These are phyloP conservation scores for Picocystis sp. DNA, from an alignment of 163 green algal genomes.

Conservation along the genomic window DNA sequence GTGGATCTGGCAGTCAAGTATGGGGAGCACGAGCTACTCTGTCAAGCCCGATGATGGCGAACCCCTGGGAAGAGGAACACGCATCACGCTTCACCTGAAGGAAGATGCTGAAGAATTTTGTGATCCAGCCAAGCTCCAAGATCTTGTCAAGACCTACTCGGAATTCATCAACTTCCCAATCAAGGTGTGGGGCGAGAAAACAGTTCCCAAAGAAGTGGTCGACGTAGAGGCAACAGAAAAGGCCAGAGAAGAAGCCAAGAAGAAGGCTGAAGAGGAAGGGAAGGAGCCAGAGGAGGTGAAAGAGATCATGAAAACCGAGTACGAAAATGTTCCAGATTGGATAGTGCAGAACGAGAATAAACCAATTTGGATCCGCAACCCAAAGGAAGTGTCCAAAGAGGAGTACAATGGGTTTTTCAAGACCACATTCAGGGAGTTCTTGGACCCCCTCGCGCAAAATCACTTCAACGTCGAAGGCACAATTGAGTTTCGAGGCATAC, in stretches of 20 bases:
- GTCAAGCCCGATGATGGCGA: slow-evolving; percentile 34
- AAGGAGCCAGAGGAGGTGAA: slow-evolving; percentile 20
- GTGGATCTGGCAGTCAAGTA: slow-evolving; percentile 75
- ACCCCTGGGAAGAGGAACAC: slow-evolving; percentile 33
- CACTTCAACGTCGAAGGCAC: slow-evolving; percentile 90
- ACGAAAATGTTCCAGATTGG: slow-evolving; percentile 60
- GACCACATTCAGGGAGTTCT: slow-evolving; percentile 78
- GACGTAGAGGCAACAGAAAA: slow-evolving; percentile 4
- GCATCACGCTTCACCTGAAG: slow-evolving; percentile 82
- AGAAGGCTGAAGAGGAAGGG: slow-evolving; percentile 19
- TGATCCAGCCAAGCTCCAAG: slow-evolving; percentile 45
- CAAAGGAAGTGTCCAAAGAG: slow-evolving; percentile 62
- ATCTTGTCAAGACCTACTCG: slow-evolving; percentile 90
- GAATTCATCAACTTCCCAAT: slow-evolving; percentile 99
- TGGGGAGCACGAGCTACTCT: slow-evolving; percentile 67
- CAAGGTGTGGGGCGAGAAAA: slow-evolving; percentile 38
- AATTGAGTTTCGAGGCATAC: slow-evolving; percentile 78
- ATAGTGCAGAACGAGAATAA: slow-evolving; percentile 89
- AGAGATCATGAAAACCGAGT: slow-evolving; percentile 78
- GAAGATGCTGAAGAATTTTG: slow-evolving; percentile 66
- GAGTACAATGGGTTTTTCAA: slow-evolving; percentile 96
- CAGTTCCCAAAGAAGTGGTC: slow-evolving; percentile 3
- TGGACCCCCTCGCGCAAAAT: slow-evolving; percentile 61
- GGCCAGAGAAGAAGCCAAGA: slow-evolving; percentile 14
- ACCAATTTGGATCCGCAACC: slow-evolving; percentile 77